Evolutionary conservation across 805 yeast genomes (phyloP), one percentile per base, ranked within the genome.

Genomic region (Monosporozyma aquatica): DNA sequence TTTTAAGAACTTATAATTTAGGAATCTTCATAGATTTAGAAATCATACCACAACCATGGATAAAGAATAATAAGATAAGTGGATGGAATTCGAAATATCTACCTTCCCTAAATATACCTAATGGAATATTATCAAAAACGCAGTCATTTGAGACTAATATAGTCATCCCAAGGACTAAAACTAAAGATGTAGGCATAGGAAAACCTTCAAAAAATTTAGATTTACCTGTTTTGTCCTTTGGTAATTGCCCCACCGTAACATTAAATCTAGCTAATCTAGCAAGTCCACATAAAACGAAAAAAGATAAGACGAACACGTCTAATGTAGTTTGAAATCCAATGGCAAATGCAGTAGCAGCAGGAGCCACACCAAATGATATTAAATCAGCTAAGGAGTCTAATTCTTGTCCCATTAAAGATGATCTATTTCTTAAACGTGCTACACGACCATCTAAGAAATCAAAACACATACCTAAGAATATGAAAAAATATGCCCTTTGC

Each of bases 361-460:
- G 98, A 2, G 95, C 89, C 26, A 90, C 95, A 48, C 97, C 95
- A 61, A 92, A 92, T 10, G 95, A 85, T 28, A 90, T 76, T 55
- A 92, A 75, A 65, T 92, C 98, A 18, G 98, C 98, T 54, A 92
- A 73, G 1, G 97, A 89, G 61, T 92, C 98, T 55, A 92, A 75
- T 67, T 92, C 98, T 65, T 92, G 97, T 47, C 98, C 98, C 84
- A 92, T 85, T 43, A 92, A 72, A 10, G 94, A 82, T 2, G 95
- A 76, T 67, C 89, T 87, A 61, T 87, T 83, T 66, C 96, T 77
- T 67, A 92, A 74, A 58, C 98, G 76, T 4, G 98, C 98, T 6
- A 90, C 98, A 55, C 95, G 78, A 27, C 98, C 98, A 61, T 92
- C 98, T 61, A 92, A 84, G 61, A 92, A 87, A 64, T 90, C 98